Evolutionary conservation across 2,329 filamentous ascomycete genomes (phyloP), one percentile per base, ranked within the genome.

Genomic region (Dactylellina parvicollis): DNA sequence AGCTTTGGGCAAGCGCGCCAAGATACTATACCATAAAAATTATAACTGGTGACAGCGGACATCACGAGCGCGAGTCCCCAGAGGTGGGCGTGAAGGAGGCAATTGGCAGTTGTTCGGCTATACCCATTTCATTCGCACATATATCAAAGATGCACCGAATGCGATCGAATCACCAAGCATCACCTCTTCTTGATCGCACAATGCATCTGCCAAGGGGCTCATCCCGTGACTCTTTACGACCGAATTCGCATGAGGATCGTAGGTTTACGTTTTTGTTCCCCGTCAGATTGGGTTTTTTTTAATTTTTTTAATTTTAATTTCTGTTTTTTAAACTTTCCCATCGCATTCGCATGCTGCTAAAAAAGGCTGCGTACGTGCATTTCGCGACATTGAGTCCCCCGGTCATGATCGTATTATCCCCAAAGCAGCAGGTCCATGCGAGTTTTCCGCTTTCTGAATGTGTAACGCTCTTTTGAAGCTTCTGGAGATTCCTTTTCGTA

Each of bases 351-450:
- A n/a, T 47, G 30, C 46, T 54, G 32, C 47, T 47, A 62, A 70
- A n/a, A n/a, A 71, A 71, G 66, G 56, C 30, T 62, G 66, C 66
- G 66, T 71, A 71, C 66, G 57, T 71, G 66, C 66, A 71, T 57
- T 24, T 36, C n/a, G n/a, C n/a, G n/a, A n/a, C n/a, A n/a, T n/a
- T n/a, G n/a, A n/a, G n/a, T n/a, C n/a, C n/a, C n/a, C n/a, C 16
- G 34, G 28, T 55, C 50, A 52, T 55, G 66, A 61, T 49, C 24
- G 22, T 52, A 61, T n/a, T 28, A 46, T 61, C 1, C 55, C 65
- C 26, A 26, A 34, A 70, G 16, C 5, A 59, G 65, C 55, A 70
- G 56, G 65, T 70, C n/a, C 38, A 70, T 44, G 44, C 62, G 54
- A 2, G 42, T 32, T 40, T 5, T 18, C n/a, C 24, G 10, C 49